phyloP scores from a whole-genome alignment of 2,329 filamentous ascomycete species.

The Claviceps sorghi region DNA sequence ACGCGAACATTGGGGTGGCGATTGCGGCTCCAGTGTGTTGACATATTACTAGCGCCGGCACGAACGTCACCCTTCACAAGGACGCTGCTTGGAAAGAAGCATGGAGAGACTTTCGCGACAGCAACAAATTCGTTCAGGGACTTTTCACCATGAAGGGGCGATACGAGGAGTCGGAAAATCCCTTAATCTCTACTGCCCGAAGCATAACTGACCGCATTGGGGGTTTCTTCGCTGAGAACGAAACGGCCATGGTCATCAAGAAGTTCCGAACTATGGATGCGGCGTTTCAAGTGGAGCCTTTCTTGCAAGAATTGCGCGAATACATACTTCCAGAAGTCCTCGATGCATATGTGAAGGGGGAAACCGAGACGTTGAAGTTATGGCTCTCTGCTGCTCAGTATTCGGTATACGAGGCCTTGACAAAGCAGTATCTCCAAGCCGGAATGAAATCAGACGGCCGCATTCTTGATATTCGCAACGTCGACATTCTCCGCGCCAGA shows the following conservation, averaged over 20 bases:
- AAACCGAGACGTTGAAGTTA: constrained; percentile 75
- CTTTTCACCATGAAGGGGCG: constrained; percentile 73
- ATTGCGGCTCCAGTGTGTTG: background rate
- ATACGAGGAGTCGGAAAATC: constrained; percentile 96
- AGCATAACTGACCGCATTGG: constrained; percentile 87
- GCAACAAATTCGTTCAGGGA: constrained; percentile 74
- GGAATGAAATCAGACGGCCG: constrained; percentile 90
- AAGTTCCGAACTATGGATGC: constrained; percentile 96
- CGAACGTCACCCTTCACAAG: constrained; percentile 89
- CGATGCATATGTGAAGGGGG: constrained; percentile 95
- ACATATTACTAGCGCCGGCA: constrained; percentile 55
- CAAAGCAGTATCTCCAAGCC: constrained; percentile 86
- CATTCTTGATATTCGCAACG: constrained; percentile 87
- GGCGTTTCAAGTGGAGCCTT: constrained; percentile 84
- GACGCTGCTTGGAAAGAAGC: constrained; percentile 95
- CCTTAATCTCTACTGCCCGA: constrained; percentile 79
- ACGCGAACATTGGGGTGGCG: too few relatives aligned
- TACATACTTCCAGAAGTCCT: constrained; percentile 96
- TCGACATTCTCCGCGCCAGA: constrained; percentile 71
- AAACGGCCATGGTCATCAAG: constrained; percentile 95
- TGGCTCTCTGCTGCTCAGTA: constrained; percentile 96
- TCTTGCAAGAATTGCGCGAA: constrained; percentile 87
- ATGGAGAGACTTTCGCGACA: constrained; percentile 92
- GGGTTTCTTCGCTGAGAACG: constrained; percentile 96
- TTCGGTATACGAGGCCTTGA: constrained; percentile 90